Base-by-base conservation (phyloP, 2,329 filamentous ascomycete genomes). In the Sporothrix globosa region DNA sequence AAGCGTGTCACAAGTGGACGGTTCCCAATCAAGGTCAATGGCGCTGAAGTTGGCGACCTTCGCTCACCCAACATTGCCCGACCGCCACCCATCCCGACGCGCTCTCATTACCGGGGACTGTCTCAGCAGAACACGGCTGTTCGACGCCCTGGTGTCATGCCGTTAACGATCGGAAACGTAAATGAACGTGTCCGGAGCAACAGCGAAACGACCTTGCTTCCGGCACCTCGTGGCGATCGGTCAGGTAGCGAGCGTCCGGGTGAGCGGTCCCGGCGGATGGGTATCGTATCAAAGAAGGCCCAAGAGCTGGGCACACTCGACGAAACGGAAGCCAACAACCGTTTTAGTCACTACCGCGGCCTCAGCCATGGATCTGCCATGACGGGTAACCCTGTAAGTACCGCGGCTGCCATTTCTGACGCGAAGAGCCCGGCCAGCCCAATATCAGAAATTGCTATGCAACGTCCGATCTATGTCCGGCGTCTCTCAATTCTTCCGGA, bases 101-200 rank as follows among this genome's bases (percentile, higher is more conserved):
- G 91, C 72, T 96, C 93, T 3, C 93, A 97, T 78, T 92, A 92
- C 74, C 89, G 94, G 41, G 89, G 89, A 1, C 82, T 90, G 3
- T 92, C 90, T 2, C 89, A 91, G 74, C 89, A 92, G 73, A 91
- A 85, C 74, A 82, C 85, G 2, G 82, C 86, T 6, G 82, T 88
- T 60, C 88, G 92, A 70, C 85, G 90, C 70, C 92, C 93, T 0
- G 88, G 89, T 1, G 86, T 93, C n/a, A 88, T 92, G 79, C 92
- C 87, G 10, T 76, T 89, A 58, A 88, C 90, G 2, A 89, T 92
- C 69, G 88, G 88, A 21, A 95, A 86, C 73, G 83, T 86, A 39
- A 91, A 88, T 73, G 91, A 93, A 77, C 85, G 90, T 11, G 75
- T 87, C 14, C 86, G 88, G 54, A 90, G 88, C 75, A 90, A 90